These are phyloP conservation scores for Aspergillus phoenicis DNA, from an alignment of 2,329 filamentous ascomycete genomes.

Conservation along the genomic window DNA sequence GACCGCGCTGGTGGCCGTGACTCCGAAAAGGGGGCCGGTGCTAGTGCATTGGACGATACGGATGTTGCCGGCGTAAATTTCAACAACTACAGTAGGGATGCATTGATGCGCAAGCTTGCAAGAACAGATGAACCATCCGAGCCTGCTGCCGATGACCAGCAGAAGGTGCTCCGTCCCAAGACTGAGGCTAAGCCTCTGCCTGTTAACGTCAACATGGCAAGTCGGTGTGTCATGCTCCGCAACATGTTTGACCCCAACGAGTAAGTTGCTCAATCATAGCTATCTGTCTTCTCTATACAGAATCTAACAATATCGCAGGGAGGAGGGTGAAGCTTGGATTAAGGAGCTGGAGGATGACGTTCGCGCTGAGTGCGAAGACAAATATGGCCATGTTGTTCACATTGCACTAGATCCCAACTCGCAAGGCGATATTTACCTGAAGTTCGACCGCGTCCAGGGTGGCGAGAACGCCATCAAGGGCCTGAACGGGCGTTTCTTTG, in stretches of 20 bases:
- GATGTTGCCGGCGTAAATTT: slow-evolving; percentile 98
- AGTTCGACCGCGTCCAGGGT: slow-evolving; percentile 93
- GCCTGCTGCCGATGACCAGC: slow-evolving; percentile 63
- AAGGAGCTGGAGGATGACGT: slow-evolving; percentile 95
- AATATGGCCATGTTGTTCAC: slow-evolving; percentile 97
- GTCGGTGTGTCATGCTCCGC: slow-evolving; percentile 88
- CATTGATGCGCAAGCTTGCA: slow-evolving; percentile 97
- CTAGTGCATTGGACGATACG: slow-evolving; percentile 93
- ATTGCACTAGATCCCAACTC: slow-evolving; percentile 93
- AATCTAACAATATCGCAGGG: slow-evolving; percentile 58
- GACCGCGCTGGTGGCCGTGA: slow-evolving; percentile 88
- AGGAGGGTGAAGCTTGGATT: slow-evolving; percentile 84
- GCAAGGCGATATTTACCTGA: slow-evolving; percentile 95
- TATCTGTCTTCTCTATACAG: slow-evolving; percentile 3
- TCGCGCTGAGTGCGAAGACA: slow-evolving; percentile 85
- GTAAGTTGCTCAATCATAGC: slow-evolving; percentile 59
- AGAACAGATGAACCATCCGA: slow-evolving; percentile 82
- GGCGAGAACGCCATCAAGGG: slow-evolving; percentile 98
- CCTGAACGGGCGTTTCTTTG: slow-evolving; percentile 95
- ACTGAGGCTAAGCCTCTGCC: slow-evolving; percentile 77
- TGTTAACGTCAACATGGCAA: slow-evolving; percentile 87
- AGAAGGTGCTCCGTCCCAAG: slow-evolving; percentile 74
- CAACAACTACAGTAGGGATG: slow-evolving; percentile 98
- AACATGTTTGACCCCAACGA: slow-evolving; percentile 93
- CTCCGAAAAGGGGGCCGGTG: slow-evolving; percentile 83